Evolutionary conservation across 257 asterid genomes (phyloP).

Genomic region (Scutellaria baicalensis): DNA sequence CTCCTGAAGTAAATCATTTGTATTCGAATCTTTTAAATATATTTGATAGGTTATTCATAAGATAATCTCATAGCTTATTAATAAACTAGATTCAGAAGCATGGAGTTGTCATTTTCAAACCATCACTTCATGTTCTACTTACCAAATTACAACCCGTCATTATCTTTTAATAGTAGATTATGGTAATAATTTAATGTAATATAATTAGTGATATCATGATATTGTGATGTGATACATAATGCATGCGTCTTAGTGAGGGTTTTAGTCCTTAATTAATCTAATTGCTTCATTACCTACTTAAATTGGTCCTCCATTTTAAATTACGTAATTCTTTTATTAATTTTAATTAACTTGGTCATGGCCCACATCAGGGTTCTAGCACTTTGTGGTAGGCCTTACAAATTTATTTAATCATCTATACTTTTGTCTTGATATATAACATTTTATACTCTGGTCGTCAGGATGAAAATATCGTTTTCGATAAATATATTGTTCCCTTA

Average conservation of each 20-base stretch:
- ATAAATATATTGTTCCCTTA: no score
- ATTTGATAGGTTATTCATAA: no score
- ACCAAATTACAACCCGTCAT: background rate
- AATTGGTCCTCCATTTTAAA: background rate
- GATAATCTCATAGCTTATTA: no score
- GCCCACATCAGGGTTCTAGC: background rate
- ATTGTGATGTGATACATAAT: background rate
- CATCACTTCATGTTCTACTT: background rate
- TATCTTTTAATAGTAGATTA: background rate
- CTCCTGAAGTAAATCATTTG: no score
- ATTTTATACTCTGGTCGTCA: no score
- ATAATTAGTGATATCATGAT: background rate
- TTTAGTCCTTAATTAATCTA: background rate
- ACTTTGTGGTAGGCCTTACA: background rate
- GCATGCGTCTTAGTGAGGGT: constrained; percentile 13
- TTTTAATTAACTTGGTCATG: background rate
- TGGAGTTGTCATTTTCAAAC: constrained; percentile 10
- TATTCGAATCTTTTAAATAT: no score
- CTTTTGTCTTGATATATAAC: no score
- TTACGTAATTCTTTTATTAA: background rate
- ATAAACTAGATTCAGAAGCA: background rate
- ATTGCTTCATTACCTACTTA: constrained; percentile 8
- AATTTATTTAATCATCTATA: no score
- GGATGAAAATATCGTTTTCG: no score
- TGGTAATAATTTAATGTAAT: background rate